phyloP scores from a whole-genome alignment of 2,329 filamentous ascomycete genomes.

The Ophiostoma novo-ulmi region DNA sequence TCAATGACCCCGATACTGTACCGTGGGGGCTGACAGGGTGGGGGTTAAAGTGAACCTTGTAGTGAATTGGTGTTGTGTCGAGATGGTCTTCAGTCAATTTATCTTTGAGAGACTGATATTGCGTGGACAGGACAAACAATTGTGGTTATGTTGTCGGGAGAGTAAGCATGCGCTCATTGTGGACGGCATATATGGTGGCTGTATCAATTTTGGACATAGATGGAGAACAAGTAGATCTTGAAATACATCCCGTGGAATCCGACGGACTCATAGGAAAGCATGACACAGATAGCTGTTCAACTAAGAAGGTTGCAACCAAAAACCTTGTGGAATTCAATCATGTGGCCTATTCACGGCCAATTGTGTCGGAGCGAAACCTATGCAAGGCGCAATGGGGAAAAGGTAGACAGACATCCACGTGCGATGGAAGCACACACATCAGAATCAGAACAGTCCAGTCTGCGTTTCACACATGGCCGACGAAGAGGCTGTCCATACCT shows the following conservation, averaged over 20 bases:
- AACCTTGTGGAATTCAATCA: background rate
- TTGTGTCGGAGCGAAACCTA: background rate
- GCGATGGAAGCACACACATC: background rate
- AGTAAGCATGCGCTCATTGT: background rate
- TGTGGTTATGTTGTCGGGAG: background rate
- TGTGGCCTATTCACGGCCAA: background rate
- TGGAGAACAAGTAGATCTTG: background rate
- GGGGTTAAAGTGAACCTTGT: background rate
- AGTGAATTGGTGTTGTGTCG: background rate
- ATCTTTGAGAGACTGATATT: background rate
- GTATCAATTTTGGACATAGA: background rate
- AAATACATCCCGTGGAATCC: background rate
- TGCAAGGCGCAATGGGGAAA: background rate
- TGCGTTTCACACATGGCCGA: background rate
- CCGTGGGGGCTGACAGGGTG: background rate
- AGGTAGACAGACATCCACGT: background rate
- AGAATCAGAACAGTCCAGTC: background rate
- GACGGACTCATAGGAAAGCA: background rate
- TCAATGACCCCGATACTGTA: background rate
- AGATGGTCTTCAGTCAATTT: background rate
- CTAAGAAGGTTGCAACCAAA: background rate
- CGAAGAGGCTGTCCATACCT: background rate
- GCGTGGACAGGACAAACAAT: background rate
- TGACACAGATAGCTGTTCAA: background rate
- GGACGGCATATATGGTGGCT: background rate